Percentiles rank a stretch among this genome's conserved stretches.
Evolutionary conservation across 208 protist genomes (phyloP).

Genomic region (Acanthamoeba divionensis): DNA sequence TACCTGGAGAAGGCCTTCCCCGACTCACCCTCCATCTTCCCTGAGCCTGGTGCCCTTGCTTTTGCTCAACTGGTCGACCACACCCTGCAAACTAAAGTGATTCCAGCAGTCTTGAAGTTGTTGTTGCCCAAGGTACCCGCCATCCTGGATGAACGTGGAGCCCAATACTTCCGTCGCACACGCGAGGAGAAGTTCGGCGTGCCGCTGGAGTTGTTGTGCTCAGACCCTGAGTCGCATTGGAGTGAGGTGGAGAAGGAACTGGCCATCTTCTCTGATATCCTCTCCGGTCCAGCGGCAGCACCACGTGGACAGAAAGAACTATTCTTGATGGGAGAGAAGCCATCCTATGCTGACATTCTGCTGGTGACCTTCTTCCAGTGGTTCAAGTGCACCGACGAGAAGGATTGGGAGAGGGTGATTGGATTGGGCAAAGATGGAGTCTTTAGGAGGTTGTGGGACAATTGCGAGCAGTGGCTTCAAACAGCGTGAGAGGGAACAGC

Average conservation of each 20-base stretch:
- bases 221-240: neutral
- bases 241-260: neutral
- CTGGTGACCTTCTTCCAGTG: neutral
- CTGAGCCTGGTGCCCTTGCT: neutral
- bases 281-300: neutral
- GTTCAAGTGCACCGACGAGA: neutral
- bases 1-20: slow-evolving; percentile 15
- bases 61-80: neutral
- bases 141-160: neutral
- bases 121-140: neutral
- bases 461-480: neutral
- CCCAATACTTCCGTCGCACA: neutral
- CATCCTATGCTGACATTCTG: slow-evolving; percentile 14
- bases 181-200: neutral
- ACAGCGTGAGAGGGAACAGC: too few relatives aligned
- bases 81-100: neutral
- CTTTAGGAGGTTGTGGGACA: neutral
- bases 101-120: neutral
- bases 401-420: neutral
- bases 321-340: neutral
- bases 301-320: neutral
- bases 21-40: neutral
- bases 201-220: neutral
- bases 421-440: neutral
- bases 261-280: neutral